Conservation (phyloP, 257 asterid species). For the Eustoma russellianum region DNA sequence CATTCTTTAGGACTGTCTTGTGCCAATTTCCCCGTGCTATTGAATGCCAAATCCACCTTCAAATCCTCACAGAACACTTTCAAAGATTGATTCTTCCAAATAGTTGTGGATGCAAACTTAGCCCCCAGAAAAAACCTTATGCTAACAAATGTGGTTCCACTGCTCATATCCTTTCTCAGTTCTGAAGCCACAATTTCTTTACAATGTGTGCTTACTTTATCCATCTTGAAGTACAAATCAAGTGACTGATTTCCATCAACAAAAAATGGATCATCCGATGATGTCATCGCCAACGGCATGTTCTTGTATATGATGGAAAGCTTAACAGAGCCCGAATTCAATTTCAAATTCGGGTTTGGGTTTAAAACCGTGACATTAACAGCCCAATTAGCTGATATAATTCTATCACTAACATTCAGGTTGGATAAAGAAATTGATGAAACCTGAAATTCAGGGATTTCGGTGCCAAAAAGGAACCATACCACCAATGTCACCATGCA, state of each 20-base stretch:
- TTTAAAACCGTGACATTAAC: slow-evolving; percentile 20
- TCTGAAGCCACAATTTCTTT: slow-evolving; percentile 1
- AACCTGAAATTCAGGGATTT: slow-evolving; percentile 31
- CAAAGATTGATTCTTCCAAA: slow-evolving; percentile 14
- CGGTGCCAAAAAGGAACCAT: slow-evolving; percentile 45
- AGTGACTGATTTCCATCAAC: neutral
- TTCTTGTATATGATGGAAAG: slow-evolving; percentile 31
- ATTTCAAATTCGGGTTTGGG: slow-evolving; percentile 13
- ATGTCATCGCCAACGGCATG: slow-evolving; percentile 16
- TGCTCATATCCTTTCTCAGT: slow-evolving; percentile 9
- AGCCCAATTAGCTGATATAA: slow-evolving; percentile 20
- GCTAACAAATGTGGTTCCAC: slow-evolving; percentile 20
- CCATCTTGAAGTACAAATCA: neutral
- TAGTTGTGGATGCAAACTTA: slow-evolving; percentile 7
- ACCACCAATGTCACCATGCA: slow-evolving; percentile 31
- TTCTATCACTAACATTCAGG: slow-evolving; percentile 10
- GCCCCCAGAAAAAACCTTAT: slow-evolving; percentile 26
- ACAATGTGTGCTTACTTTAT: neutral
- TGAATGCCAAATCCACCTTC: slow-evolving; percentile 14
- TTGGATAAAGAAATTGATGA: slow-evolving; percentile 24
- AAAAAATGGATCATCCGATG: slow-evolving; percentile 14
- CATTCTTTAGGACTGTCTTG: slow-evolving; percentile 14
- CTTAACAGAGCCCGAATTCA: slow-evolving; percentile 12
- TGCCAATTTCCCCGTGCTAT: slow-evolving; percentile 23
- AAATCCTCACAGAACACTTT: slow-evolving; percentile 34